phyloP scores from a whole-genome alignment of 1,139 yeast genomes.

The Kluyveromyces sp. region DNA sequence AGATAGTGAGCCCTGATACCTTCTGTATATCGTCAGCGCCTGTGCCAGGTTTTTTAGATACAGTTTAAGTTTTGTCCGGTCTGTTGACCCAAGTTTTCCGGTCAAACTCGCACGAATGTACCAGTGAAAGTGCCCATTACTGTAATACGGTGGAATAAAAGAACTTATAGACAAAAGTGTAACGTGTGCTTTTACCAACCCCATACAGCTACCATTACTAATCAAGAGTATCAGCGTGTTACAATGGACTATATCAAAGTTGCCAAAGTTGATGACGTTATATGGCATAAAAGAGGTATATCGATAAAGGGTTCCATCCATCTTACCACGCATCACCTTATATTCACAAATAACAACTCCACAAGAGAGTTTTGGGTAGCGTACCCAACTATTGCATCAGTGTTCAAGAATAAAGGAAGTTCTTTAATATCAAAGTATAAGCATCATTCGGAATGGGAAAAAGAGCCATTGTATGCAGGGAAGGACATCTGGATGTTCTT shows the following conservation, averaged over 20 bases:
- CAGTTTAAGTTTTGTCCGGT: too few relatives aligned
- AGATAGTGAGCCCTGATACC: too few relatives aligned
- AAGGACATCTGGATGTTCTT: slow-evolving; percentile 44
- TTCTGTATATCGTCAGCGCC: too few relatives aligned
- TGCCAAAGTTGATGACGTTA: slow-evolving; percentile 59
- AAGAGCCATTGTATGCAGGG: slow-evolving; percentile 18
- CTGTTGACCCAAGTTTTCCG: too few relatives aligned
- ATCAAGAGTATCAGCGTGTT: too few relatives aligned
- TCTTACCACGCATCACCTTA: slow-evolving; percentile 79
- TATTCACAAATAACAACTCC: slow-evolving; percentile 46
- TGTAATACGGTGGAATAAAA: too few relatives aligned
- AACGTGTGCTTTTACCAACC: too few relatives aligned
- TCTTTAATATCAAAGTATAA: slow-evolving; percentile 26
- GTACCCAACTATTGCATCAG: slow-evolving; percentile 74
- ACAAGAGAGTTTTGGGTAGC: slow-evolving; percentile 83
- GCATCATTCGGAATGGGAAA: slow-evolving; percentile 7
- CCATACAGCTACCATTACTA: too few relatives aligned
- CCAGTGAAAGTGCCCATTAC: too few relatives aligned
- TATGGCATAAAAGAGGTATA: slow-evolving; percentile 63
- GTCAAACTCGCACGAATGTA: too few relatives aligned
- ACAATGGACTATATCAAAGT: slow-evolving; percentile 56
- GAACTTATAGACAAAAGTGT: too few relatives aligned
- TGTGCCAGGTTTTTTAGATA: too few relatives aligned
- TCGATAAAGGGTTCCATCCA: slow-evolving; percentile 63
- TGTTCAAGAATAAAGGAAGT: slow-evolving; percentile 46